phyloP scores from a whole-genome alignment of 2,329 filamentous ascomycete genomes.

The Scedosporium boydii region DNA sequence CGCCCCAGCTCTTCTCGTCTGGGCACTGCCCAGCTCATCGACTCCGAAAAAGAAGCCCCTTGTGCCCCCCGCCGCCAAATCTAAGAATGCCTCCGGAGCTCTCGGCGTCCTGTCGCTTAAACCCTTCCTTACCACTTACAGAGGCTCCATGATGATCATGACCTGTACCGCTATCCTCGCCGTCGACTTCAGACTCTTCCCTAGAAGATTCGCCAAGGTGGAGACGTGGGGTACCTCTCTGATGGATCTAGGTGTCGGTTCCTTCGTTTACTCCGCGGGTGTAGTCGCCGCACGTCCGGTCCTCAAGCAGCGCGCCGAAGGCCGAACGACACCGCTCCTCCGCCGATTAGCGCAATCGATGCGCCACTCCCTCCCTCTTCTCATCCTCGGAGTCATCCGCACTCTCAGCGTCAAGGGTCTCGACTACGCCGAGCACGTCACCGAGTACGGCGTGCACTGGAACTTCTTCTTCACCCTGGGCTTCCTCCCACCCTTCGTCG shows the following conservation, averaged over 20 bases:
- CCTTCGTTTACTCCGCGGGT: conserved; percentile 91
- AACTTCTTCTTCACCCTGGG: conserved; percentile 98
- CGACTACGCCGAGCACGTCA: conserved; percentile 94
- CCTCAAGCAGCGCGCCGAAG: conserved; percentile 56
- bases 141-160: conserved; percentile 81
- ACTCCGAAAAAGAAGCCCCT: conserved; percentile 36
- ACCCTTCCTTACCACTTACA: conserved; percentile 86
- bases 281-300: conserved; percentile 79
- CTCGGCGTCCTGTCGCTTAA: conserved; percentile 59
- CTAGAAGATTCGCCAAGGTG: conserved; percentile 90
- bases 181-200: conserved; percentile 90
- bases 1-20: conserved; percentile 54
- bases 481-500: conserved; percentile 79
- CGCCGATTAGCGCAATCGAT: conserved; percentile 56
- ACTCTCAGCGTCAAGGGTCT: conserved; percentile 85
- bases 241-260: conserved; percentile 96
- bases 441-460: conserved; percentile 97
- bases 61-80: conserved; percentile 32
- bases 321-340: conserved; percentile 36
- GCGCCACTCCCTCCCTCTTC: conserved; percentile 73
- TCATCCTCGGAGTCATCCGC: conserved; percentile 70
- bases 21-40: conserved; percentile 33
- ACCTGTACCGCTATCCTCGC: conserved; percentile 92
- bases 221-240: conserved; percentile 99
- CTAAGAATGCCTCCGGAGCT: conserved; percentile 14